phyloP scores from a whole-genome alignment of 2,329 filamentous ascomycete genomes.

The Fusarium tupiense region DNA sequence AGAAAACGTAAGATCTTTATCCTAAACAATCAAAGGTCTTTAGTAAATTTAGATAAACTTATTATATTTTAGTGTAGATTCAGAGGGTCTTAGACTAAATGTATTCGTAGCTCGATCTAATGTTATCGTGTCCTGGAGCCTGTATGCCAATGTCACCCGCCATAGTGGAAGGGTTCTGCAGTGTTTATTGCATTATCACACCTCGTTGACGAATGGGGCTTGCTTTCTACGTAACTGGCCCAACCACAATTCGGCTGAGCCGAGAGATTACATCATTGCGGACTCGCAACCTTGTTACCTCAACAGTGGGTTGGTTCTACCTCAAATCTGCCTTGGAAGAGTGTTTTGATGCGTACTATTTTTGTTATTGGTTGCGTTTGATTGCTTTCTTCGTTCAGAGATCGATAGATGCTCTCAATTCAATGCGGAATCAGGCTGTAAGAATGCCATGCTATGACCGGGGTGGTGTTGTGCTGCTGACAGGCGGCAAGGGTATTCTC shows the following conservation, averaged over 20 bases:
- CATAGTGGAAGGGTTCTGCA: not conserved
- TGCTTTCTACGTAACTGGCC: not conserved
- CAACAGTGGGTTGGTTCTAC: not conserved
- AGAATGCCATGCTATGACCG: not conserved
- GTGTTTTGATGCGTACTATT: not conserved
- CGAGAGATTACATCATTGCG: not conserved
- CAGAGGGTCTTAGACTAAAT: accelerated
- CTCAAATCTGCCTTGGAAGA: not conserved
- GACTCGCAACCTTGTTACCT: too few species aligned
- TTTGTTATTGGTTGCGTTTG: not conserved
- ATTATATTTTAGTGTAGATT: too few species aligned
- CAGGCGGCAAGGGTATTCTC: not conserved
- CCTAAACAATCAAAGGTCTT: too few species aligned
- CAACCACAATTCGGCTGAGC: not conserved
- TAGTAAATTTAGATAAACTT: too few species aligned
- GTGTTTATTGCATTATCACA: not conserved
- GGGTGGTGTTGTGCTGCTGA: not conserved
- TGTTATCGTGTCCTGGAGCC: too few species aligned
- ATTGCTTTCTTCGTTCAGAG: too few species aligned
- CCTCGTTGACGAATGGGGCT: not conserved
- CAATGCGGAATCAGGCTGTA: not conserved
- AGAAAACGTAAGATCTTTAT: too few species aligned
- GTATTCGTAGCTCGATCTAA: too few species aligned
- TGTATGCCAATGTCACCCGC: not conserved
- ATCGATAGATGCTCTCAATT: not conserved